A percentile compares a stretch with the other conserved stretches of the same genome.
These are phyloP conservation scores for Epipyxis sp. DNA, from an alignment of 108 stramenopile genomes.

Conservation along the genomic window DNA sequence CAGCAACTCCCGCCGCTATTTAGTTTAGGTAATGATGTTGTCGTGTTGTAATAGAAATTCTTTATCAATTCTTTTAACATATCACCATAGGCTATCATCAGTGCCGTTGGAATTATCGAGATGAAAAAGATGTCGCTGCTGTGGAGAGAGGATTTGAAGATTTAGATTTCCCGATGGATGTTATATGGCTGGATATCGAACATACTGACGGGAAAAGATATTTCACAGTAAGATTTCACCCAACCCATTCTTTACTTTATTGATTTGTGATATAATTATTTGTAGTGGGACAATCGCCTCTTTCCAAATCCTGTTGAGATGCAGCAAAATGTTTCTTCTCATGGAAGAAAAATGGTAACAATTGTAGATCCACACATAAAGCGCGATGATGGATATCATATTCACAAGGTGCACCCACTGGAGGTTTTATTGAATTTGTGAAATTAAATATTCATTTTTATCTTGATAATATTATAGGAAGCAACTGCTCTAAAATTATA, in stretches of 20 bases:
- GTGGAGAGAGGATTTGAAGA: slow-evolving; percentile 91
- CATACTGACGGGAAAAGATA: slow-evolving; percentile 95
- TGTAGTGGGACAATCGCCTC: slow-evolving; percentile 80
- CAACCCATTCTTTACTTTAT: too few species aligned
- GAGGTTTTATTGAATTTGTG: not conserved
- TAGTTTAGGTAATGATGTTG: too few species aligned
- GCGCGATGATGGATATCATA: slow-evolving; percentile 79
- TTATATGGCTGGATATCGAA: slow-evolving; percentile 99
- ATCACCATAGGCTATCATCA: slow-evolving; percentile 99
- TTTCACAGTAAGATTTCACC: not conserved
- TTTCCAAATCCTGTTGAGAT: slow-evolving; percentile 90
- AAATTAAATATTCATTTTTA: not conserved
- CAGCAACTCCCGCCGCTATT: slow-evolving; percentile 87
- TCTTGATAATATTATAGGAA: too few species aligned
- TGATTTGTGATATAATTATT: not conserved
- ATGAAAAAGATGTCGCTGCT: slow-evolving; percentile 85
- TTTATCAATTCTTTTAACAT: too few species aligned
- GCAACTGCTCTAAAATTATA: slow-evolving; percentile 84
- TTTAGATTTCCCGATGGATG: slow-evolving; percentile 96
- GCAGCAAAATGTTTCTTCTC: slow-evolving; percentile 77
- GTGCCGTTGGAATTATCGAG: slow-evolving; percentile 98
- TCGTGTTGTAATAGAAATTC: too few species aligned
- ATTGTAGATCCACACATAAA: slow-evolving; percentile 99
- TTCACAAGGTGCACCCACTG: too few species aligned
- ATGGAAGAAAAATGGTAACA: slow-evolving; percentile 96